Conservation (phyloP, 148 eudicot species). For the Fagopyrum homotropicum region DNA sequence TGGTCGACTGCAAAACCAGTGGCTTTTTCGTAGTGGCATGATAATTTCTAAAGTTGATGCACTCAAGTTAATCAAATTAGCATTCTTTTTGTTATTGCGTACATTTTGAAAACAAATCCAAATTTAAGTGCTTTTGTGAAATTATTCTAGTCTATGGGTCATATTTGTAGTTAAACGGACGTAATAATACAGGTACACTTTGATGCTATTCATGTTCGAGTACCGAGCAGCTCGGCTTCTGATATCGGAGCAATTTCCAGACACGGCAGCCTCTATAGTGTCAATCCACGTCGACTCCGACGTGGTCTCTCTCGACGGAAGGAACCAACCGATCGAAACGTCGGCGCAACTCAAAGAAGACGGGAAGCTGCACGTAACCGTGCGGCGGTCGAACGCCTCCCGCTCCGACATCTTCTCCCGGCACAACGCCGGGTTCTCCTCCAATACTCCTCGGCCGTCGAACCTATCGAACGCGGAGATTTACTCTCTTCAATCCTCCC, state of each 20-base stretch:
- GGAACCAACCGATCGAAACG: slow-evolving; percentile 38
- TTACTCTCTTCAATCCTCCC: slow-evolving; percentile 43
- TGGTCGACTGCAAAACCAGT: too few species aligned
- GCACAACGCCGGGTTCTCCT: slow-evolving; percentile 18
- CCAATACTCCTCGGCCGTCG: slow-evolving; percentile 40
- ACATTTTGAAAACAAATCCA: too few species aligned
- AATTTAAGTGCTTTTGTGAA: too few species aligned
- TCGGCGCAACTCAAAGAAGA: slow-evolving; percentile 51
- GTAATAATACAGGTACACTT: slow-evolving; percentile 17
- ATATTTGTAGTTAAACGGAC: background rate
- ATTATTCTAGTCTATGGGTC: too few species aligned
- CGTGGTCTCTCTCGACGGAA: slow-evolving; percentile 50
- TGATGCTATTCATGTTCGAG: slow-evolving; percentile 65
- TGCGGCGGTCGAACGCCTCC: slow-evolving; percentile 49
- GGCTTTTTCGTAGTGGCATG: too few species aligned
- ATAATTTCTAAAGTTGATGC: too few species aligned
- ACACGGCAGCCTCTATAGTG: slow-evolving; percentile 52
- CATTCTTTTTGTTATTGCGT: too few species aligned
- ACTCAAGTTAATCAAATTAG: too few species aligned
- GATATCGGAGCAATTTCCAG: slow-evolving; percentile 62
- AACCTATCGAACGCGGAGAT: slow-evolving; percentile 59
- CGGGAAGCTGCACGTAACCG: slow-evolving; percentile 56
- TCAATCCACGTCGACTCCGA: slow-evolving; percentile 61
- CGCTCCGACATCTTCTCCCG: slow-evolving; percentile 54
- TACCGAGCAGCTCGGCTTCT: slow-evolving; percentile 43